Percentiles rank a stretch among this genome's conserved stretches.
Evolutionary conservation across 495 filamentous ascomycete species (phyloP).

Genomic region (Tuber melanosporum): DNA sequence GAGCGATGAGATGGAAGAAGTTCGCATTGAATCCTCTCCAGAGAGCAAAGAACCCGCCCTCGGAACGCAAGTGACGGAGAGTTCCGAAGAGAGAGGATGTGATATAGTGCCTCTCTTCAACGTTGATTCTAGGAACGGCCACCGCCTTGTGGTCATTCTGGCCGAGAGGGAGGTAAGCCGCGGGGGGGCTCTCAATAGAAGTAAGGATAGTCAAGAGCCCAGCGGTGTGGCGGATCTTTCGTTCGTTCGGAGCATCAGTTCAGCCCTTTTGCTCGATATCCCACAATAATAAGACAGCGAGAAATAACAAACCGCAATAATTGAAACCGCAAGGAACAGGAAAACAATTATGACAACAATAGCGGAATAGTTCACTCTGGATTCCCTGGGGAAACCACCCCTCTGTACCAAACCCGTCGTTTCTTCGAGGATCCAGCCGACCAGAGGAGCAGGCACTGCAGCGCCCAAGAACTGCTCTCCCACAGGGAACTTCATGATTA

Average conservation of each 20-base stretch:
- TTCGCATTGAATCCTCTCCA: constrained; percentile 44
- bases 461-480: background rate
- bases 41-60: constrained; percentile 52
- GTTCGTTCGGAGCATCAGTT: background rate
- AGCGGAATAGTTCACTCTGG: background rate
- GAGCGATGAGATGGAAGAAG: background rate
- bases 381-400: background rate
- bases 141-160: constrained; percentile 36
- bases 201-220: constrained; percentile 55
- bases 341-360: background rate
- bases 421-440: background rate
- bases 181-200: constrained; percentile 56
- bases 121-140: constrained; percentile 6
- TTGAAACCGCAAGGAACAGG: background rate
- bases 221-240: constrained; percentile 54
- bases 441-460: background rate
- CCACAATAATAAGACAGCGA: background rate
- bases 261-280: background rate
- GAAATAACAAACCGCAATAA: background rate
- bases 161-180: constrained; percentile 48
- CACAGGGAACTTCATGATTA: background rate
- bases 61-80: constrained; percentile 52
- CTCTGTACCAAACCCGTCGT: background rate
- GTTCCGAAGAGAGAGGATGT: constrained; percentile 55
- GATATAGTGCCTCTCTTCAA: constrained; percentile 48